Evolutionary conservation across 768 basidiomycete genomes (phyloP), one percentile per base, ranked within the genome.

Genomic region (Clitopilus passeckerianus): DNA sequence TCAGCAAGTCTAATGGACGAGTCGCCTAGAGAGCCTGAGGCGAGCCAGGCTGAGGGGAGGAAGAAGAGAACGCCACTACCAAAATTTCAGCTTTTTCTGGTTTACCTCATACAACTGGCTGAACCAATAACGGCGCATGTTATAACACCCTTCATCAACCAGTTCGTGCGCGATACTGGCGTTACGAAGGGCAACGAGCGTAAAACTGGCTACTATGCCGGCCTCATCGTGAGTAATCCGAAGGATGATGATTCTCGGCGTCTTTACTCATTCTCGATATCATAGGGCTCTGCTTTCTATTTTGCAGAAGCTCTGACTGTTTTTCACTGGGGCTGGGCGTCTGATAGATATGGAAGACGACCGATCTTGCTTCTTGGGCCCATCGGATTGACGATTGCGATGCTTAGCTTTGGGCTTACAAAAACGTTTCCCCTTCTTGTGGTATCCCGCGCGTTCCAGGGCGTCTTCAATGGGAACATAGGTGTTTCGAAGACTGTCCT

Each of bases 141-240:
- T 8, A 77, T 81, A 35, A 81, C 80, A 58, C 80, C 79, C 3
- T 80, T 81, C 63, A 70, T 79, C 46, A 76, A 75, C 57, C 72
- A 80, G 56, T 71, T 79, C 22, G 73, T 81, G 33, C 71, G 76
- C 46, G 74, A 75, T 18, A 75, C 74, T 1, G 78, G 77, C 0
- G 69, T 82, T 14, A 78, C 76, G 4, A 63, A 68, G 18, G 78
- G 79, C 2, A 76, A 81, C 53, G 79, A 80, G 61, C 68, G 65
- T 5, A 76, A 74, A 60, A 78, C 75, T 5, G 80, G 80, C 2
- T 81, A 80, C 63, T 82, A 77, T 64, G 80, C 78, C 44, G 80
- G 80, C 5, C 59, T 80, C 27, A 75, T 81, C 30, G 80, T 80
- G 57, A 61, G 73, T 64, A 18, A 20, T 18, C 46, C 12, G 10